Conservation (phyloP, 2,329 filamentous ascomycete genomes). For the Sclerotinia spermophila region DNA sequence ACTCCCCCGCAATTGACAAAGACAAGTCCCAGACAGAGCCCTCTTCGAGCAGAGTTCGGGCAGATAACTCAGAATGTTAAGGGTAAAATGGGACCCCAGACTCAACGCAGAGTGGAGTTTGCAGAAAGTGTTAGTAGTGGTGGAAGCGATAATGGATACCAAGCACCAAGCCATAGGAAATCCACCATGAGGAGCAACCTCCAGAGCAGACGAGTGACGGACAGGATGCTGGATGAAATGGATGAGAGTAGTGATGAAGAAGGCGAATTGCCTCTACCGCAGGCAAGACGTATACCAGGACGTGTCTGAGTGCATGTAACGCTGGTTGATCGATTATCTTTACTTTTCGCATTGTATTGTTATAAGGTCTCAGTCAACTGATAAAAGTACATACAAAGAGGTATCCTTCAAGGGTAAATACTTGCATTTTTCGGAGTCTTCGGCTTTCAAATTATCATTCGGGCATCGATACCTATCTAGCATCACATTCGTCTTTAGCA, state of each 20-base stretch:
- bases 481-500: not conserved
- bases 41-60: conserved; percentile 35
- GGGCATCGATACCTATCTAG: not conserved
- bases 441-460: not conserved
- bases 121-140: conserved; percentile 22
- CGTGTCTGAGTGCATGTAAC: conserved; percentile 17
- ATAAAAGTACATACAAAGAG: not conserved
- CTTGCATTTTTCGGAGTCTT: conserved; percentile 10
- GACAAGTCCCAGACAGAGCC: conserved; percentile 34
- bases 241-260: conserved; percentile 38
- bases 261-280: conserved; percentile 34
- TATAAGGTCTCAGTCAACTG: not conserved
- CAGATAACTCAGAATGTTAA: conserved; percentile 25
- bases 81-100: conserved; percentile 26
- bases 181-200: conserved; percentile 20
- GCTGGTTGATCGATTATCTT: not conserved
- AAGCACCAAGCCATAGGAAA: not conserved
- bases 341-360: not conserved
- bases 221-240: conserved; percentile 37
- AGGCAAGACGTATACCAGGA: conserved; percentile 29
- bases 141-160: conserved; percentile 7
- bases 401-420: conserved; percentile 1
- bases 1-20: conserved; percentile 44
- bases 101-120: conserved; percentile 27
- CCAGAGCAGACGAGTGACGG: conserved; percentile 29